phyloP scores from a whole-genome alignment of 2,329 filamentous ascomycete genomes.

The Sarocladiaceae sp. region DNA sequence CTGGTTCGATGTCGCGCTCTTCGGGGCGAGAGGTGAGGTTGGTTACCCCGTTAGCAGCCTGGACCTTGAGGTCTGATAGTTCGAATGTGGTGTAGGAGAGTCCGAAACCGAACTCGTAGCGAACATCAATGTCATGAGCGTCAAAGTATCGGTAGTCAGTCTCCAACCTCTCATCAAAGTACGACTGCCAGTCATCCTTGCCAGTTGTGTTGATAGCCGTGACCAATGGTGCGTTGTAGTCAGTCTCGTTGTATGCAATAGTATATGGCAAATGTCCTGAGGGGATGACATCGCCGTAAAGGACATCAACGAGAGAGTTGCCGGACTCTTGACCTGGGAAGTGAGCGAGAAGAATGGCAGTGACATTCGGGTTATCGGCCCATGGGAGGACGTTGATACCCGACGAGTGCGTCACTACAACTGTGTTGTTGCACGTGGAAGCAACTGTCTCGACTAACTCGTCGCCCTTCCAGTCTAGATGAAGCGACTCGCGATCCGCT shows the following conservation, averaged over 20 bases:
- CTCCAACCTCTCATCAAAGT: constrained; percentile 60
- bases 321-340: constrained; percentile 70
- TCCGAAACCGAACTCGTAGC: constrained; percentile 65
- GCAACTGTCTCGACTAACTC: constrained; percentile 59
- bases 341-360: constrained; percentile 64
- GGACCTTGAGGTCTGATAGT: constrained; percentile 27
- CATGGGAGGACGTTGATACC: constrained; percentile 64
- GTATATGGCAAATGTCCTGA: constrained; percentile 70
- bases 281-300: constrained; percentile 65
- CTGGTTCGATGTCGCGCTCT: constrained; percentile 33
- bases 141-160: constrained; percentile 67
- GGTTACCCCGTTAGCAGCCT: constrained; percentile 16
- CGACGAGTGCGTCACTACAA: constrained; percentile 67
- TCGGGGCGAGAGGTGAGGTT: constrained; percentile 25
- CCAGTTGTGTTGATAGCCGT: constrained; percentile 32
- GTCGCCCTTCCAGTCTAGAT: constrained; percentile 57
- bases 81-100: constrained; percentile 64
- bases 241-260: constrained; percentile 53
- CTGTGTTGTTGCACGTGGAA: constrained; percentile 56
- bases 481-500: constrained; percentile 50
- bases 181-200: constrained; percentile 36
- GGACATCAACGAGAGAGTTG: constrained; percentile 59
- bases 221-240: constrained; percentile 38
- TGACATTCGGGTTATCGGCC: constrained; percentile 63
- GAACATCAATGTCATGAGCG: constrained; percentile 51